Base-by-base conservation (phyloP, 2,329 filamentous ascomycete genomes). In the Mariannaea sp. region DNA sequence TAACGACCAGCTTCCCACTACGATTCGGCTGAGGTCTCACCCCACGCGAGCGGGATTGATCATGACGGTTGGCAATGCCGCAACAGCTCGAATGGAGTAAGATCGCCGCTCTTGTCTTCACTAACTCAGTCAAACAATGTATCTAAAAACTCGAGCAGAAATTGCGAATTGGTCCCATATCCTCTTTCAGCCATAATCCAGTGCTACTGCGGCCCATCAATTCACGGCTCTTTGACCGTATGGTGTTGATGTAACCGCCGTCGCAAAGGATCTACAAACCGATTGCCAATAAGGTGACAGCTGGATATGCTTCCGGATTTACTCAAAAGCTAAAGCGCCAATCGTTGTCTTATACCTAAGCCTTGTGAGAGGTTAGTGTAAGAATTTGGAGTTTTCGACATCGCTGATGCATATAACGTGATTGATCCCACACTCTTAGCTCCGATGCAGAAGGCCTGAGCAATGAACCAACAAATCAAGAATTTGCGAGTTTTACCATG, bases 311-410 rank as follows among this genome's bases (percentile, higher is more conserved):
- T 49, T 20, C 14, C 17, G 19, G 3, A 9, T 13, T 42, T 14
- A 14, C 35, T 35, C n/a, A 9, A 16, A 16, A 33, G 7, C n/a
- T 14, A 6, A 30, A 40, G 17, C 35, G 33, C 22, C 27, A n/a
- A 16, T 51, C 22, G 35, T n/a, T 50, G 29, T 35, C 41, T 49
- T 40, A 27, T 36, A 41, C 19, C 6, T 13, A 29, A 36, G 42
- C 40, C 32, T n/a, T 17, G 13, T 16, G 1, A 26, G 20, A 39
- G 35, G 26, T 26, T 36, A 2, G 40, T 26, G 43, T 36, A 36
- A 40, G 53, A 55, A 62, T 57, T 55, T 35, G 59, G 57, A 56
- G 49, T 53, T 62, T n/a, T 58, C 60, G 59, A 59, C 60, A 62
- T 62, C 17, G 35, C 24, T 43, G 35, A 44, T 53, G 48, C 14